phyloP scores from a whole-genome alignment of 2,329 filamentous ascomycete species.

The Blumeria graminis region DNA sequence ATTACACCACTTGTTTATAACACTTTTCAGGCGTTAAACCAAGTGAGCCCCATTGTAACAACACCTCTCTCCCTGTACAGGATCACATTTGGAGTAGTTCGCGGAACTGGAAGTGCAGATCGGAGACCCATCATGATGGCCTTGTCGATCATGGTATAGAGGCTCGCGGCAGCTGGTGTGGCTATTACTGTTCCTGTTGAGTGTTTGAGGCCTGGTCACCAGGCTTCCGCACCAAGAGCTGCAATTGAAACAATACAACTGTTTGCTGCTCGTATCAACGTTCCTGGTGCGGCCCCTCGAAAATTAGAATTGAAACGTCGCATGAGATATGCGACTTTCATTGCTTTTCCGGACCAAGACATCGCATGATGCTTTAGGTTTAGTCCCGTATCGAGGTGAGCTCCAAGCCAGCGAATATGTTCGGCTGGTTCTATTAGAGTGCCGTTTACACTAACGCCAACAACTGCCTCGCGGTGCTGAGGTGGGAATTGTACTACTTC shows the following conservation, averaged over 20 bases:
- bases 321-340: background rate
- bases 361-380: background rate
- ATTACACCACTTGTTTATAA: too few species aligned
- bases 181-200: too few species aligned
- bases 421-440: background rate
- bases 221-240: background rate
- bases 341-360: background rate
- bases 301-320: background rate
- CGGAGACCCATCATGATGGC: too few species aligned
- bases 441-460: background rate
- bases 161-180: too few species aligned
- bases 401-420: background rate
- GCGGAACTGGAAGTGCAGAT: too few species aligned
- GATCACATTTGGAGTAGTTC: too few species aligned
- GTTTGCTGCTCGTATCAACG: background rate
- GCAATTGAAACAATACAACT: background rate
- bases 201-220: background rate
- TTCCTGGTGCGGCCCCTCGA: background rate
- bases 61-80: too few species aligned
- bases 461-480: background rate
- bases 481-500: background rate
- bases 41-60: too few species aligned
- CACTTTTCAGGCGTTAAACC: too few species aligned
- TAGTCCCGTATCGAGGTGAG: background rate
- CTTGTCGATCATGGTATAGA: too few species aligned